Base-by-base conservation (phyloP, 768 basidiomycete genomes). In the Mycena chlorophos region DNA sequence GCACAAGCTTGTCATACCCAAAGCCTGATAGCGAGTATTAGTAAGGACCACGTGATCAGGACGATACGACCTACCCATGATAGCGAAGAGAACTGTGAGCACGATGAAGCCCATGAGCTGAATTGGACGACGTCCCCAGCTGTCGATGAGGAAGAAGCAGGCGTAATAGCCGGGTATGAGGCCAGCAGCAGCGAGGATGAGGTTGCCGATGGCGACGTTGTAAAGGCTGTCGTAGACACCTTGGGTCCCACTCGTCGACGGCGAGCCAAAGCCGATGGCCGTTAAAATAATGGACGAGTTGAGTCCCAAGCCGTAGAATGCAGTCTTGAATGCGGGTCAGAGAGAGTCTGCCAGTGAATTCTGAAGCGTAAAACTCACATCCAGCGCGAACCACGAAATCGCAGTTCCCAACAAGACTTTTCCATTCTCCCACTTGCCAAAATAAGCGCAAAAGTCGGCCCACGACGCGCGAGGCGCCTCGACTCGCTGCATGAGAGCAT, bases 331-430 rank as follows among this genome's bases (percentile, higher is more conserved):
- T 60, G 47, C 17, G 46, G 5, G 10, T 29, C n/a, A n/a, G 2
- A 29, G 20, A 38, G 49, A 23, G n/a, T n/a, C n/a, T n/a, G n/a
- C n/a, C 19, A 5, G 2, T 30, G 42, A 51, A 31, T 22, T 8
- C 34, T 27, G 40, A 2, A 49, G 46, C 19, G 2, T 37, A 20
- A 6, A 37, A 76, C 87, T 52, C 28, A 86, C 86, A 63, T 91
- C 91, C 23, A 93, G 81, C 8, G 91, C 92, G 58, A 94, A 94
- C 93, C 93, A 95, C 6, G 87, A 89, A 69, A 87, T 94, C 0
- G 89, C 70, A 0, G 85, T 79, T 16, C 90, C 93, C 43, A 94
- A 69, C 52, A 94, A 79, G 49, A 91, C 73, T 73, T 94, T 95
- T 61, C 80, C 69, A 70, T 96, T 91, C 70, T 85, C 65, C 87